Base-by-base conservation (phyloP, 176 grass and related monocot species). In the Oryza australiensis region DNA sequence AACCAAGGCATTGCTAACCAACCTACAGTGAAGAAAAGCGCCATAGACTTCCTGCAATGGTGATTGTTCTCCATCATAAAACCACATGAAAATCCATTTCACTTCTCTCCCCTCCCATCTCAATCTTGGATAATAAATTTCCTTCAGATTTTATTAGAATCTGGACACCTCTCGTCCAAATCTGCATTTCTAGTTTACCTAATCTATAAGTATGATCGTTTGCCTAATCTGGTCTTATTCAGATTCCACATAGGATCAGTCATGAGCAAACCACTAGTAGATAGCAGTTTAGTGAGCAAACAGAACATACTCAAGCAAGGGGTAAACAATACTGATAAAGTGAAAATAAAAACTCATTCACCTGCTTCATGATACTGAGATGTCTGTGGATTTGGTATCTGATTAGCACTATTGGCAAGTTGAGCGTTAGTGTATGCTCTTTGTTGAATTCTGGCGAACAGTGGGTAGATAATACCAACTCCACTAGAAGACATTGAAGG, bases 381-480 rank as follows among this genome's bases (percentile, higher is more conserved):
- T 81, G 90, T 64, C 69, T 62, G 70, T 62, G 64, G 59, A 86
- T 68, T 95, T 24, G 43, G 49, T 71, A 83, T 90, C 75, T 79
- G 85, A 78, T 86, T 91, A 80, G 79, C 65, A 88, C 68, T 90
- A 49, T 15, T 68, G 82, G 74, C 72, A 27, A 70, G 26, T 78
- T 82, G 82, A 86, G 67, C 80, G 86, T 90, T 94, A 68, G 51
- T 48, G 72, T 70, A 78, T 81, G 53, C 75, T 66, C 88, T 85
- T 53, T 82, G 80, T 62, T 89, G 93, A 88, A 93, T 80, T 86
- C 95, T 93, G 80, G 87, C 88, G 59, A 98, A 34, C 11, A 91
- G 1, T 77, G 92, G 89, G 81, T 89, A 87, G 34, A 94, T 72
- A 83, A 89, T 34, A 80, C 74, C 89, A 69, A 86, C 68, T 75